These are phyloP conservation scores for Ceratobasidium sp. DNA, from an alignment of 1,284 basidiomycete genomes.

Conservation along the genomic window DNA sequence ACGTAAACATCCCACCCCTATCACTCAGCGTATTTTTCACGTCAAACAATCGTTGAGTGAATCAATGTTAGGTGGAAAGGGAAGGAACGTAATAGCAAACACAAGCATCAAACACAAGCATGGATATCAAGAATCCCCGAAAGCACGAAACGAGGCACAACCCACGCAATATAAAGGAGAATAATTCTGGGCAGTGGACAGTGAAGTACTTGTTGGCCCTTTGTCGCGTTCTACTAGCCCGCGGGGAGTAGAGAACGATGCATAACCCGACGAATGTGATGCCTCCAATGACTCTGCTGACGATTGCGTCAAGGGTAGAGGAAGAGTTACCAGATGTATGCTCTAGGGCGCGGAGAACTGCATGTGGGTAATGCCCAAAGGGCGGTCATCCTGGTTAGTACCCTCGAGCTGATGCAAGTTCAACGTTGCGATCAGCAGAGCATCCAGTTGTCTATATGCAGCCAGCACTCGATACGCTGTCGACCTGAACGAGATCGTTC, in stretches of 20 bases:
- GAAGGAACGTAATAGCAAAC: too few species aligned
- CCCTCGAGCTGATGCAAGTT: constrained; percentile 1
- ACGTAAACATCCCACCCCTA: too few species aligned
- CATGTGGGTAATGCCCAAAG: constrained; percentile 15
- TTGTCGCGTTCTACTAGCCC: constrained; percentile 15
- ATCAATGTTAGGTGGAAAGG: too few species aligned
- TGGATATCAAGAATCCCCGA: too few species aligned
- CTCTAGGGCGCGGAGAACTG: constrained; percentile 21
- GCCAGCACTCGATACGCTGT: not conserved
- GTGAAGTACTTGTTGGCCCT: constrained; percentile 25
- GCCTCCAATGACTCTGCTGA: constrained; percentile 23
- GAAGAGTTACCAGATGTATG: not conserved
- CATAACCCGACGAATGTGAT: constrained; percentile 14
- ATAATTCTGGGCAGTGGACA: constrained; percentile 10
- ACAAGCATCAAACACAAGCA: too few species aligned
- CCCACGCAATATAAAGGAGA: not conserved
- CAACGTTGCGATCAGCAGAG: constrained; percentile 10
- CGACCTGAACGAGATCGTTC: constrained; percentile 7
- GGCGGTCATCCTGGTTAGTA: not conserved
- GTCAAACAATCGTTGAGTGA: too few species aligned
- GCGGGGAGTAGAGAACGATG: constrained; percentile 30
- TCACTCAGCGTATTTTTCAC: too few species aligned
- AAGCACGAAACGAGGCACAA: too few species aligned
- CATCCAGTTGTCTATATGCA: constrained; percentile 26
- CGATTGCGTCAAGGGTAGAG: constrained; percentile 4